Percentiles rank a stretch among this genome's conserved stretches.
These are phyloP conservation scores for Nepenthes gracilis DNA, from an alignment of 148 eudicot genomes.

Conservation along the genomic window DNA sequence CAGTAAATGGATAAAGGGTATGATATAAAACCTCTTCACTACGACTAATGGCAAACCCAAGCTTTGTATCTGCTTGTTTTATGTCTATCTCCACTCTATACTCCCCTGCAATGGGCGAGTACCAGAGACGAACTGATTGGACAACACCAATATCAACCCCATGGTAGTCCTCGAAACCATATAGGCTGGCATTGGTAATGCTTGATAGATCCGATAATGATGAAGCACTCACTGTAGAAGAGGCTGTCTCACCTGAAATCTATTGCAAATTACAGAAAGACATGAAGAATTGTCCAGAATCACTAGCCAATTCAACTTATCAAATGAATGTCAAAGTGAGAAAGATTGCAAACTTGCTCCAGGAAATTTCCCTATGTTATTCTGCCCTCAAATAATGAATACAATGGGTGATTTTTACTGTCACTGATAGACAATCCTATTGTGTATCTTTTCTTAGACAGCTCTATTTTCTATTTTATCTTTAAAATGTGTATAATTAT, in stretches of 20 bases:
- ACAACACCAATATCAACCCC: slow-evolving; percentile 89
- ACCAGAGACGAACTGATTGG: slow-evolving; percentile 84
- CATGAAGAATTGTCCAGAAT: background rate
- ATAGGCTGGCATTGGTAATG: slow-evolving; percentile 65
- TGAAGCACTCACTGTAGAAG: slow-evolving; percentile 60
- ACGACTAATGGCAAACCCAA: slow-evolving; percentile 72
- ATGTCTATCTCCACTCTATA: slow-evolving; percentile 44
- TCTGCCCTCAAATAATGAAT: too few species aligned
- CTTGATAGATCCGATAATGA: slow-evolving; percentile 66
- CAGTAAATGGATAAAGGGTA: background rate
- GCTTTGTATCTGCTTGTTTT: slow-evolving; percentile 49
- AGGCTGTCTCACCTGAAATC: slow-evolving; percentile 82
- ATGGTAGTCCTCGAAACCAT: slow-evolving; percentile 91
- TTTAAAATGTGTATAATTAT: too few species aligned
- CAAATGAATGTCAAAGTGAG: background rate
- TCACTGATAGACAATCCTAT: too few species aligned
- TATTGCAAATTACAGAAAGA: slow-evolving; percentile 7
- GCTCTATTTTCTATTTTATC: too few species aligned
- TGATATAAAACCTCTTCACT: slow-evolving; percentile 50
- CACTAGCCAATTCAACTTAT: background rate
- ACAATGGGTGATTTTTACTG: too few species aligned
- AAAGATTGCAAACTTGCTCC: too few species aligned
- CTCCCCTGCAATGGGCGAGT: slow-evolving; percentile 71
- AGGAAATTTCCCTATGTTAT: too few species aligned
- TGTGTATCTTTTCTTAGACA: too few species aligned